phyloP scores from a whole-genome alignment of 257 asterid genomes.

The Fraxinus americana region DNA sequence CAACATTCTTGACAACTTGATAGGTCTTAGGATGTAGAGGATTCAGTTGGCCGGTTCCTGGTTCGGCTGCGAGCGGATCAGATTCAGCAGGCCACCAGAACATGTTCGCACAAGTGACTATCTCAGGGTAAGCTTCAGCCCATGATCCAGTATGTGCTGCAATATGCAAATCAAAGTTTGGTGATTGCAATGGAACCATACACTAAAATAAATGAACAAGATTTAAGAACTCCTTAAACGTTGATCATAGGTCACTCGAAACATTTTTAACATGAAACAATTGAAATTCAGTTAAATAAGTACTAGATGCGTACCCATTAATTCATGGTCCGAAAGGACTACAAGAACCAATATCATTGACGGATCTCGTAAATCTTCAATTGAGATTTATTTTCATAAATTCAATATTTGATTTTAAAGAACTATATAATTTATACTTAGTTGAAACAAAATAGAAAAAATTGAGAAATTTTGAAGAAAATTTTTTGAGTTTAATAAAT shows the following conservation, averaged over 20 bases:
- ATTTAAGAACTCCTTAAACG: neutral
- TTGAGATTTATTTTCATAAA: neutral
- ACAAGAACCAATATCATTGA: too few relatives aligned
- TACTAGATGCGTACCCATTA: too few relatives aligned
- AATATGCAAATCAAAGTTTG: neutral
- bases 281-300: neutral
- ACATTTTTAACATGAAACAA: too few relatives aligned
- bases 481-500: too few relatives aligned
- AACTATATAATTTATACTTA: too few relatives aligned
- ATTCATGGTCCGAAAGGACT: neutral
- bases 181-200: neutral
- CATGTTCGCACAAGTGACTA: slow-evolving; percentile 71
- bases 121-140: slow-evolving; percentile 90
- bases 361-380: too few relatives aligned
- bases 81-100: slow-evolving; percentile 87
- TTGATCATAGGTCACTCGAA: too few relatives aligned
- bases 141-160: slow-evolving; percentile 97
- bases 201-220: too few relatives aligned
- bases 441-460: neutral
- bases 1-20: slow-evolving; percentile 58
- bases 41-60: slow-evolving; percentile 89
- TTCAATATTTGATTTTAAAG: neutral
- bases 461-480: neutral
- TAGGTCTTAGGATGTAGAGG: slow-evolving; percentile 75
- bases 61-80: slow-evolving; percentile 72